Evolutionary conservation across 2,329 filamentous ascomycete genomes (phyloP), one percentile per base, ranked within the genome.

Genomic region (Hypocreales sp.): DNA sequence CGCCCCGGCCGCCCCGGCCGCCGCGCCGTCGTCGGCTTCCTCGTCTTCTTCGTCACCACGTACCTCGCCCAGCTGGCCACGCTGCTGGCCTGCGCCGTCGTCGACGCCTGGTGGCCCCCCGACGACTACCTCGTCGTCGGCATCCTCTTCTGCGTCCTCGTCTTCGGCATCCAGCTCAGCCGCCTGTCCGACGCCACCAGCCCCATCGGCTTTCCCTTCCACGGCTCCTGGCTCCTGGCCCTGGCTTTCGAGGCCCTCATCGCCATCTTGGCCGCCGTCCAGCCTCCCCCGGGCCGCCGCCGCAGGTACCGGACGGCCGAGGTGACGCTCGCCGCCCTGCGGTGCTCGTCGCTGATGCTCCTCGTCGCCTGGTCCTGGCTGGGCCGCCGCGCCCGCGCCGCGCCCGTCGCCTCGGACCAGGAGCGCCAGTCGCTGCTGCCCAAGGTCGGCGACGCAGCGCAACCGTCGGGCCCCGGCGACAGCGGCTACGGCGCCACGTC

Each of bases 141-240:
- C 29, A 53, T 67, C 20, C 50, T 79, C 15, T 67, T 72, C 2
- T 76, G 70, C 29, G 56, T 72, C 24, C 49, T 80, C 16, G 57
- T 71, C n/a, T 81, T 75, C 46, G 64, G 68, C 4, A 60, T 74
- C 10, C 59, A 77, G 37, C 53, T 72, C 32, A 57, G 65, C 22
- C 60, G 59, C 13, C 55, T 79, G 10, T 50, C 58, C 3, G 64
- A 69, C 28, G 53, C 56, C 12, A 44, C 55, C 17, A 55, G 59
- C 27, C 57, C 61, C 3, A 58, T 70, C 8, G 75, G 71, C 60
- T 71, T 74, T 37, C 71, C 74, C 0, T 72, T 71, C 35, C 65
- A 67, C 35, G 73, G 71, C 12, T 67, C 68, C 9, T 78, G 74
- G 60, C 37, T 66, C 17, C 46, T 79, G 11, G 67, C 66, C 10